phyloP scores from a whole-genome alignment of 2,329 filamentous ascomycete genomes.

The Fusarium sterilihyphosum region DNA sequence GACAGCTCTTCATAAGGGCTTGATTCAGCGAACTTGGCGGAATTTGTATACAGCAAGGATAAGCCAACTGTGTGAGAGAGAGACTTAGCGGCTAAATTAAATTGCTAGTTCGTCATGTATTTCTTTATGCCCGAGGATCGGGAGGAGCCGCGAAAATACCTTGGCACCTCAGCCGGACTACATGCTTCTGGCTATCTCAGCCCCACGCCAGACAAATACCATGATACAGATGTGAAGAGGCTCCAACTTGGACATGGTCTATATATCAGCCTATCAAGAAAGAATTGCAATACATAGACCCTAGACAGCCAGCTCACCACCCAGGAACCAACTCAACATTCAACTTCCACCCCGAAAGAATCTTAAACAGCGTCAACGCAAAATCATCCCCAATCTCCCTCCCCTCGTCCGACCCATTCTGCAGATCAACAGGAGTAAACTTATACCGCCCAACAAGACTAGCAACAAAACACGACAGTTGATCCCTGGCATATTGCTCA shows the following conservation, averaged over 20 bases:
- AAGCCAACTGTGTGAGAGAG: too few species aligned
- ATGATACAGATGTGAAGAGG: too few species aligned
- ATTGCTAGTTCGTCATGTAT: too few species aligned
- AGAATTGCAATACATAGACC: background rate
- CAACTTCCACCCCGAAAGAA: background rate
- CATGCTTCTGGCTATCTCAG: fast-evolving
- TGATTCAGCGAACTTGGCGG: too few species aligned
- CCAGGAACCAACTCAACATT: background rate
- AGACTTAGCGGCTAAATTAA: fast-evolving
- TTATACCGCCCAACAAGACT: background rate
- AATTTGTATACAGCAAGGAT: too few species aligned
- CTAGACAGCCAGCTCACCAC: fast-evolving
- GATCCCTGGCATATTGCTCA: background rate
- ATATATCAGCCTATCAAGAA: fast-evolving
- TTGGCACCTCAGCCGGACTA: fast-evolving
- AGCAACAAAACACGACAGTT: background rate
- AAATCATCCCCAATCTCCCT: background rate
- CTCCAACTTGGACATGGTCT: fast-evolving
- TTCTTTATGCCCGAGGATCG: too few species aligned
- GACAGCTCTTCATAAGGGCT: too few species aligned
- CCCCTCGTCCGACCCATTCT: background rate
- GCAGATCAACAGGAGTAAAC: background rate
- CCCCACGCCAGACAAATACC: too few species aligned
- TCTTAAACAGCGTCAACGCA: background rate
- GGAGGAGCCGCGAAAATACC: too few species aligned